Base-by-base conservation (phyloP, 768 basidiomycete species). In the Phaeotremella skinneri region DNA sequence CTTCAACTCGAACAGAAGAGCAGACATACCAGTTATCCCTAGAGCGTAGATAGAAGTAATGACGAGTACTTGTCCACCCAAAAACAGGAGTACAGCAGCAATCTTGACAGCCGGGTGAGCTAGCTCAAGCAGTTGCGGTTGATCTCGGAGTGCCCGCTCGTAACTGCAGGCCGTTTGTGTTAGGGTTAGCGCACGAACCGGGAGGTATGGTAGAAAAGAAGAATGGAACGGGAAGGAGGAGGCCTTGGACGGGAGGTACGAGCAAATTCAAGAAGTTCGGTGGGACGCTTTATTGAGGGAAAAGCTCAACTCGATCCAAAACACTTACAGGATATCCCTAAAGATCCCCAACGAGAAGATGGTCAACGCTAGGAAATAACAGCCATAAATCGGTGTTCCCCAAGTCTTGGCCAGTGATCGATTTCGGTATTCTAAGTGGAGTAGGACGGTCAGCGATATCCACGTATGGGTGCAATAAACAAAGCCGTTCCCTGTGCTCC, bases 291-390 rank as follows among this genome's bases (percentile, higher is more conserved):
- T n/a, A n/a, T n/a, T 4, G 27, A 52, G 23, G 26, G 23, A 20
- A 7, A 39, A 30, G 29, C 11, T 21, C n/a, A 20, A 13, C 25
- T 55, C 52, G 6, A 30, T 23, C 9, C 20, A 48, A 25, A 9
- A 7, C 50, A 82, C 90, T 61, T 63, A 93, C 90, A 97, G 75
- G 51, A 83, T 82, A 76, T 97, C 96, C 32, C 96, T 85, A 47
- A 96, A 56, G 49, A 94, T 82, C 20, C 94, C 93, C 55, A 87
- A 85, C 5, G 81, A 82, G 76, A 98, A 93, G 60, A 97, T 99
- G 70, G 86, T 77, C 17, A 85, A 41, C 2, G 93, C 87, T 27
- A 99, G 84, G 72, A 87, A 85, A 79, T 97, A 98, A 74, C 90
- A 92, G 0, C 91, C 94, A 52, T 82, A 70, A 49, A 81, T 80